A percentile compares a stretch with the other conserved stretches of the same genome.
phyloP scores from a whole-genome alignment of 441 rosid genomes.

The Hura crepitans region DNA sequence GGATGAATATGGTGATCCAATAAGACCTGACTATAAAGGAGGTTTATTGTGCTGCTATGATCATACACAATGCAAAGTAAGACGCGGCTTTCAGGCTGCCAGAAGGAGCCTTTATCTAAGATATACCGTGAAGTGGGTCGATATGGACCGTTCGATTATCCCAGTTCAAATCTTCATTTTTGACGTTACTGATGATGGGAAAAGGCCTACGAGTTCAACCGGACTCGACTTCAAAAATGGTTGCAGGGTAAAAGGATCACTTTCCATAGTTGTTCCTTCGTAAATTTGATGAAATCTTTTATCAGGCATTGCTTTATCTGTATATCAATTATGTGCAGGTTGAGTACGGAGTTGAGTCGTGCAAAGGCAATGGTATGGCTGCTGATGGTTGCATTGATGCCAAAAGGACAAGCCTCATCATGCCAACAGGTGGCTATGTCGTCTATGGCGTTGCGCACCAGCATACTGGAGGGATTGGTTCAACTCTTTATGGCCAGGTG shows the following conservation, averaged over 20 bases:
- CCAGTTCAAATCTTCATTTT: slow-evolving; percentile 65
- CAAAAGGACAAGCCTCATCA: slow-evolving; percentile 47
- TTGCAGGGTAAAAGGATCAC: slow-evolving; percentile 44
- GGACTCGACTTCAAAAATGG: slow-evolving; percentile 34
- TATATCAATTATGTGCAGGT: slow-evolving; percentile 32
- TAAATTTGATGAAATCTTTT: background rate
- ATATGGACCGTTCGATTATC: slow-evolving; percentile 51
- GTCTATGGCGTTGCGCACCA: slow-evolving; percentile 79
- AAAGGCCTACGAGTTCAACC: slow-evolving; percentile 30
- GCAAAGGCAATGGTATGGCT: slow-evolving; percentile 24
- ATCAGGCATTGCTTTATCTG: too few species aligned
- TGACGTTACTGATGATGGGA: slow-evolving; percentile 72
- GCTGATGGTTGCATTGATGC: slow-evolving; percentile 39
- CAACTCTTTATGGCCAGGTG: slow-evolving; percentile 72
- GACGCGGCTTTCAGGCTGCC: slow-evolving; percentile 44
- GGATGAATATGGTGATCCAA: slow-evolving; percentile 43
- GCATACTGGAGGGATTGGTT: slow-evolving; percentile 69
- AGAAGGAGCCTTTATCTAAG: slow-evolving; percentile 51
- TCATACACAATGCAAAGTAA: slow-evolving; percentile 56
- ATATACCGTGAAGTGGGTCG: slow-evolving; percentile 70
- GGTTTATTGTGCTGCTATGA: slow-evolving; percentile 71
- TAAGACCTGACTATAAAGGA: slow-evolving; percentile 59
- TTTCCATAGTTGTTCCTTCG: background rate
- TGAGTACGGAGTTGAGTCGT: slow-evolving; percentile 60
- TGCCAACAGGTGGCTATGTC: slow-evolving; percentile 67